A percentile compares a stretch with the other conserved stretches of the same genome.
These are phyloP conservation scores for Papiliotrema laurentii DNA, from an alignment of 1,284 basidiomycete genomes.

Conservation along the genomic window DNA sequence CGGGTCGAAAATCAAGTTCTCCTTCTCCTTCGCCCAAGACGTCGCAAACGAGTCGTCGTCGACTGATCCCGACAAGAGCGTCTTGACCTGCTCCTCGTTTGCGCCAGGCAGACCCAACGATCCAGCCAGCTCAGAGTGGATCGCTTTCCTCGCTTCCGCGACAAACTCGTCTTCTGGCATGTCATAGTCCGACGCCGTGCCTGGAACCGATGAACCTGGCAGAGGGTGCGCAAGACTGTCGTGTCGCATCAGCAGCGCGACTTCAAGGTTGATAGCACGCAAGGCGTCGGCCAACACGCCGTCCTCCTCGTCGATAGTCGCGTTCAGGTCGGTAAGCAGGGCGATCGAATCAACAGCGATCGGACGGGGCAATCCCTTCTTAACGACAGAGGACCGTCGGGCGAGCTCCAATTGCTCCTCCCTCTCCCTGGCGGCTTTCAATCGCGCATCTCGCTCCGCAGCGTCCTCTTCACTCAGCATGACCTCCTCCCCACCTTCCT, in stretches of 20 bases:
- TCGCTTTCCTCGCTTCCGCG: constrained; percentile 63
- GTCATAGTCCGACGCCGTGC: constrained; percentile 67
- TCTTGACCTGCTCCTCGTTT: constrained; percentile 67
- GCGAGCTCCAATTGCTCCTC: constrained; percentile 74
- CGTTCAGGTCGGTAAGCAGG: constrained; percentile 58
- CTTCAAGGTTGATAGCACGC: constrained; percentile 70
- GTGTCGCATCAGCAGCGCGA: constrained; percentile 75
- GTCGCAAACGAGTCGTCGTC: constrained; percentile 53
- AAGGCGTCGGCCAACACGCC: constrained; percentile 56
- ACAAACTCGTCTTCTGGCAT: constrained; percentile 73
- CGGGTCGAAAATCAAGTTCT: constrained; percentile 62
- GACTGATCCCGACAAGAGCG: constrained; percentile 63
- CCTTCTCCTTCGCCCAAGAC: constrained; percentile 66
- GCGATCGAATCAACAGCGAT: constrained; percentile 68
- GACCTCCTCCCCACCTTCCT: constrained; percentile 46
- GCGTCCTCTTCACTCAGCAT: constrained; percentile 79
- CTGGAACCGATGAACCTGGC: constrained; percentile 78
- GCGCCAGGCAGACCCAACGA: constrained; percentile 81
- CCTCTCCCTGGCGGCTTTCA: constrained; percentile 66
- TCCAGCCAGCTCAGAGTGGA: constrained; percentile 75
- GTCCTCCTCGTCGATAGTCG: constrained; percentile 50
- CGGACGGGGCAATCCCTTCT: constrained; percentile 79
- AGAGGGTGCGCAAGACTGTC: constrained; percentile 85
- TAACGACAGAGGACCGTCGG: constrained; percentile 74
- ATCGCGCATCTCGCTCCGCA: constrained; percentile 79